A percentile compares a stretch with the other conserved stretches of the same genome.
These are phyloP conservation scores for Phytopythium delawarense DNA, from an alignment of 352 stramenopile species.

Conservation along the genomic window DNA sequence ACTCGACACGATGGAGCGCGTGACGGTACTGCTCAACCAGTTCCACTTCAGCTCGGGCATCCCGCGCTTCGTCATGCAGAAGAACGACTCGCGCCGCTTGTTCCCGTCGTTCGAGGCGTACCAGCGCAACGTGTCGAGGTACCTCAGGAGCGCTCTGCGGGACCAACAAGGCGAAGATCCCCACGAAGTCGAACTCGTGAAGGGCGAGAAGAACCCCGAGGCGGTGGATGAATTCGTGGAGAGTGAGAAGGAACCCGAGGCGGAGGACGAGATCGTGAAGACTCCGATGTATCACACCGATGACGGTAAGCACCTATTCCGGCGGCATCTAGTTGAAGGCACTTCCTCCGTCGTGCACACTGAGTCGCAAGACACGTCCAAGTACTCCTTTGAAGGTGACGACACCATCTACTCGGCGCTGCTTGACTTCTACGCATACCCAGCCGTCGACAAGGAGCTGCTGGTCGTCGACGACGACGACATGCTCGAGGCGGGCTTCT, in stretches of 20 bases:
- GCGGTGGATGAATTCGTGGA: not conserved
- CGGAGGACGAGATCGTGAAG: not conserved
- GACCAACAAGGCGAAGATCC: not conserved
- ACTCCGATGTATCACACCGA: not conserved
- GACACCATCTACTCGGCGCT: slow-evolving; percentile 25
- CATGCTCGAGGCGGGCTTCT: not conserved
- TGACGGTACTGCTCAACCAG: slow-evolving; percentile 30
- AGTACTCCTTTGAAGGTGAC: not conserved
- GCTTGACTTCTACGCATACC: slow-evolving; percentile 44
- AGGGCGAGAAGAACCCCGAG: not conserved
- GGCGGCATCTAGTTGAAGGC: not conserved
- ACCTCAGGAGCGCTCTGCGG: not conserved
- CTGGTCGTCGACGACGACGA: slow-evolving; percentile 4
- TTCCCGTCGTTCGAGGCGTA: slow-evolving; percentile 37
- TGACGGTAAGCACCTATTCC: not conserved
- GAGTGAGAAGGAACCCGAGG: not conserved
- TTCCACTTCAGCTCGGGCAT: slow-evolving; percentile 59
- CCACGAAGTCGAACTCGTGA: not conserved
- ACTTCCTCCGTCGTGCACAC: not conserved
- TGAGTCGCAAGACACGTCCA: not conserved
- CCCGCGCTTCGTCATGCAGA: slow-evolving; percentile 26
- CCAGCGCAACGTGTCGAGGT: slow-evolving; percentile 3
- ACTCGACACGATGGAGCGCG: slow-evolving; percentile 14
- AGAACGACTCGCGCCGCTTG: slow-evolving; percentile 17
- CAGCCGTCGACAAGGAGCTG: slow-evolving; percentile 19